phyloP scores from a whole-genome alignment of 2,329 filamentous ascomycete genomes.

The Apiospora marii region DNA sequence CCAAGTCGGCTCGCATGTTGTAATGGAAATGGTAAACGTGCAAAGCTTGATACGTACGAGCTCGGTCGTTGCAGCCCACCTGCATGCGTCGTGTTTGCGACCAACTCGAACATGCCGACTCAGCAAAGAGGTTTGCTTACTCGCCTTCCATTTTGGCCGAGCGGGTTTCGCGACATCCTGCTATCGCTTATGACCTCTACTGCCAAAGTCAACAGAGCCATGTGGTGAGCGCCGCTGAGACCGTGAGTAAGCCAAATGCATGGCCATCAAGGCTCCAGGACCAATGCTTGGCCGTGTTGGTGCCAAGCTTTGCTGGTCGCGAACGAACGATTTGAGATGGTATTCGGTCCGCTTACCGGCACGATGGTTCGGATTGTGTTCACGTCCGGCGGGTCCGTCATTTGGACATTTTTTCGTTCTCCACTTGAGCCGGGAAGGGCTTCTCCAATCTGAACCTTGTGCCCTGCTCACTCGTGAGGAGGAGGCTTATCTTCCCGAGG shows the following conservation, averaged over 20 bases:
- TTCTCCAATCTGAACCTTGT: not conserved
- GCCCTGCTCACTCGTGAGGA: not conserved
- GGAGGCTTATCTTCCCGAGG: not conserved
- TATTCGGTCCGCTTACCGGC: constrained; percentile 15
- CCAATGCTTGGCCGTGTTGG: not conserved
- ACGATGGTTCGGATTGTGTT: constrained; percentile 12
- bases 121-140: not conserved
- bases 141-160: not conserved
- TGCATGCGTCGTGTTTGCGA: not conserved
- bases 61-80: not conserved
- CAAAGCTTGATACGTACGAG: not conserved
- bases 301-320: constrained; percentile 1
- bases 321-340: not conserved
- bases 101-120: not conserved
- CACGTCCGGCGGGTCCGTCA: constrained; percentile 5
- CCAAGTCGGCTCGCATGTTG: not conserved
- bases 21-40: not conserved
- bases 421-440: constrained; percentile 12
- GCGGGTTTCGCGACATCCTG: not conserved
- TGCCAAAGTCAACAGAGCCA: not conserved
- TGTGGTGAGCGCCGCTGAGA: not conserved
- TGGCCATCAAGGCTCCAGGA: not conserved
- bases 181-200: not conserved
- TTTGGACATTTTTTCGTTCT: not conserved
- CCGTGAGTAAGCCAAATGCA: constrained; percentile 13